Evolutionary conservation across 441 rosid species (phyloP), one percentile per base, ranked within the genome.

Genomic region (Omphalea diandra): DNA sequence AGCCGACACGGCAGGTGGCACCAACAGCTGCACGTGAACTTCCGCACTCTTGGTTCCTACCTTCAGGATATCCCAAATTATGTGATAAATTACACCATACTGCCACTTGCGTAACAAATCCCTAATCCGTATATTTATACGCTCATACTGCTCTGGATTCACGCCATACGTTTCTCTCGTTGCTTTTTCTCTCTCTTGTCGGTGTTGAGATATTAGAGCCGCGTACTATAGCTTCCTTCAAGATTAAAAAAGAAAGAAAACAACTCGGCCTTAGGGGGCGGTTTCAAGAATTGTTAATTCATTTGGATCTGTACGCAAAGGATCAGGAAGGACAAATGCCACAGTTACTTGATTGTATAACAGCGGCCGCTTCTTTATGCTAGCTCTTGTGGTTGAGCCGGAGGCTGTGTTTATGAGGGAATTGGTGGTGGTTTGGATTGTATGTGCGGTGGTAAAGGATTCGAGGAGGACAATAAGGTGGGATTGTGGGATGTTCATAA

Each of bases 201-300:
- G 97, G 94, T 88, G 90, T 78, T 75, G 85, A 83, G 87, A 83
- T 90, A 87, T 88, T 75, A 73, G 76, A 63, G 18, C 60, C 64
- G 22, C 65, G 47, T 35, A n/a, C 20, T 71, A 18, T 66, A n/a
- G 38, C 56, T 63, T 69, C 40, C 54, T 66, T 70, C 68, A 18
- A 80, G 76, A 67, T 73, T 57, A n/a, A n/a, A n/a, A n/a, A n/a
- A n/a, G n/a, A n/a, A n/a, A n/a, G n/a, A 68, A 43, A 54, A 43
- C 27, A 20, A 65, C 40, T 27, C 40, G 35, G 58, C 7, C 12
- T 15, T 53, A 24, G 15, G 32, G 14, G n/a, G n/a, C n/a, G n/a
- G 24, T 11, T 11, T 14, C 15, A 24, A 26, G 3, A 27, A 10
- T 53, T 54, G 11, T 55, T 31, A 32, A 53, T 46, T 11, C 3